Evolutionary conservation across 805 yeast genomes (phyloP).

Genomic region (Dipodascus geniculatus): DNA sequence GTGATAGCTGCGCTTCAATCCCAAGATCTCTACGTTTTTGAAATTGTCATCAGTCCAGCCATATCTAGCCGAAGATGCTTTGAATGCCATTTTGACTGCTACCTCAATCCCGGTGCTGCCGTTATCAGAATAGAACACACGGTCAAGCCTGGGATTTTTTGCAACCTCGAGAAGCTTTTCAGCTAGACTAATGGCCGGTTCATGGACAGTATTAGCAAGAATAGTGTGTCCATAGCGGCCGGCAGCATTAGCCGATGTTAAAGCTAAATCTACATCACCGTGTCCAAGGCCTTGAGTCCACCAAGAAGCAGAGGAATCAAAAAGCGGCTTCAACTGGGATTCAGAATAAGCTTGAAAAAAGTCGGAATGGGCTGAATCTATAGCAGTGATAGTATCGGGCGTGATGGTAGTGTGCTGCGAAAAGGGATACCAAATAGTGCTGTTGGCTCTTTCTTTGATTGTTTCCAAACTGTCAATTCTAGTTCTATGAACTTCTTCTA

Average conservation of each 20-base stretch:
- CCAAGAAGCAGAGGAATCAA: slow-evolving; percentile 19
- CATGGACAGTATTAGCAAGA: slow-evolving; percentile 16
- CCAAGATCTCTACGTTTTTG: slow-evolving; percentile 12
- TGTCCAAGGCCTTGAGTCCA: slow-evolving; percentile 21
- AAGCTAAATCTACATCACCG: slow-evolving; percentile 15
- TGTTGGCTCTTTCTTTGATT: slow-evolving; percentile 10
- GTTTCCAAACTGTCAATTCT: slow-evolving; percentile 6
- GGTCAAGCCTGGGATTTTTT: slow-evolving; percentile 10
- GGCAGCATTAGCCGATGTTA: slow-evolving; percentile 18
- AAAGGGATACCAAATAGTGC: slow-evolving; percentile 18
- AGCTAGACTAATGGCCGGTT: slow-evolving; percentile 18
- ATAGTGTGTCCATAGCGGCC: slow-evolving; percentile 21
- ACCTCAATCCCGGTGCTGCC: slow-evolving; percentile 21
- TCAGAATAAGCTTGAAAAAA: slow-evolving; percentile 9
- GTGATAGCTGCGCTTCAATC: slow-evolving; percentile 18
- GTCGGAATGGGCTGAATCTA: slow-evolving; percentile 19
- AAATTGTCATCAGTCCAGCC: slow-evolving; percentile 8
- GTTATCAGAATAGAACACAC: slow-evolving; percentile 19
- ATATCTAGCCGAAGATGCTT: slow-evolving; percentile 13
- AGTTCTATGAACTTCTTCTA: slow-evolving; percentile 6
- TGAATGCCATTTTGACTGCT: slow-evolving; percentile 20
- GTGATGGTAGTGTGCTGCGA: slow-evolving; percentile 16
- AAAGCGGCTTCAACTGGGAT: slow-evolving; percentile 7
- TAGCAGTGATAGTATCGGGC: slow-evolving; percentile 12
- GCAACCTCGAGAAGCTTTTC: slow-evolving; percentile 9